A percentile compares a stretch with the other conserved stretches of the same genome.
Evolutionary conservation across 768 basidiomycete genomes (phyloP).

Genomic region (Tricholoma bakamatsutake): DNA sequence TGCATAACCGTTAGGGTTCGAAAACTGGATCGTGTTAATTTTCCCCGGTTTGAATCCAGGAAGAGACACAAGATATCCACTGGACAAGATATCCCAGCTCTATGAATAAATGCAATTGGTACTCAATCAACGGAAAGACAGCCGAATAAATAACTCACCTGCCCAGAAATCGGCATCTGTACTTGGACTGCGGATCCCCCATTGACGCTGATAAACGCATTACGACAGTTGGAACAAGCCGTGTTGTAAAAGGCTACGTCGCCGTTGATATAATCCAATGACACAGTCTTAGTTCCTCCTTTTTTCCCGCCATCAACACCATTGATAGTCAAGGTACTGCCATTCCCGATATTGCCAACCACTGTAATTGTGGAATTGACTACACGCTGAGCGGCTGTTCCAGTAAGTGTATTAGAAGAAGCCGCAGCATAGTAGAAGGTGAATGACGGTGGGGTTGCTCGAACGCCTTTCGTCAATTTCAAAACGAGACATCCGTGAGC

Average conservation of each 20-base stretch:
- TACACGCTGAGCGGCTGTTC: slow-evolving; percentile 30
- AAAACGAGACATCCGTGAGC: slow-evolving; percentile 32
- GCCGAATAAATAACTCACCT: slow-evolving; percentile 25
- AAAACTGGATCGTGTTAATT: slow-evolving; percentile 37
- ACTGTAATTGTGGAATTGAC: slow-evolving; percentile 28
- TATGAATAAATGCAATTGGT: slow-evolving; percentile 10
- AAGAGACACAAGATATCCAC: slow-evolving; percentile 35
- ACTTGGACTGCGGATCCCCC: slow-evolving; percentile 35
- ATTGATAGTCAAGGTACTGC: slow-evolving; percentile 37
- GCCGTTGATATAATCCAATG: slow-evolving; percentile 44
- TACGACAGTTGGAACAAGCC: slow-evolving; percentile 43
- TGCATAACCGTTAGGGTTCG: slow-evolving; percentile 36
- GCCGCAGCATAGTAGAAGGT: slow-evolving; percentile 32
- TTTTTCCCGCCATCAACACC: slow-evolving; percentile 33
- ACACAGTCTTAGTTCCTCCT: slow-evolving; percentile 37
- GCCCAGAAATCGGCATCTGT: slow-evolving; percentile 43
- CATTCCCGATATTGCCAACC: slow-evolving; percentile 36
- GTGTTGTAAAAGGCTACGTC: slow-evolving; percentile 38
- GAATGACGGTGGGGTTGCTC: slow-evolving; percentile 21
- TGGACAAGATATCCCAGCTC: slow-evolving; percentile 41
- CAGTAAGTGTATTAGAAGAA: slow-evolving; percentile 24
- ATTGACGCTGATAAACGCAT: slow-evolving; percentile 41
- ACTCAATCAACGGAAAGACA: neutral
- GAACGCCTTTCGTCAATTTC: slow-evolving; percentile 27
- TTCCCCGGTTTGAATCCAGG: slow-evolving; percentile 39